Conservation (phyloP, 225 moss, liverwort and hornwort species). For the Marchantia paleacea region DNA sequence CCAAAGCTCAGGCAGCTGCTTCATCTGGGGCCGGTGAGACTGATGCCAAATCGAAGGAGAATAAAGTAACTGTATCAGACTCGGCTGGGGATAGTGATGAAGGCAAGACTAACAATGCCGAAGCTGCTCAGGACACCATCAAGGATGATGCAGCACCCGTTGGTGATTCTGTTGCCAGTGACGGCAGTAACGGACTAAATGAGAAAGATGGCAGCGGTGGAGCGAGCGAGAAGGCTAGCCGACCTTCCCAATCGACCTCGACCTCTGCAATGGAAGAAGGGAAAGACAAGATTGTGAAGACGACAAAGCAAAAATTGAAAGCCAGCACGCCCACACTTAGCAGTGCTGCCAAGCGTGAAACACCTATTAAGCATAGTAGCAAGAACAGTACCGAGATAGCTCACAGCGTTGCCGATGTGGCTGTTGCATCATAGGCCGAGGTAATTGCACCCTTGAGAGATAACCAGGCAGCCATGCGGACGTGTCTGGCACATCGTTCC, state of each 20-base stretch:
- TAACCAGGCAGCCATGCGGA: conserved; percentile 16
- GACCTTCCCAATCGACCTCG: conserved; percentile 29
- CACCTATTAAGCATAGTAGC: conserved; percentile 40
- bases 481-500: conserved; percentile 4
- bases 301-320: conserved; percentile 53
- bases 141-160: conserved; percentile 22
- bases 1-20: conserved; percentile 27
- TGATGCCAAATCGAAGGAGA: conserved; percentile 34
- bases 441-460: background rate
- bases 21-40: conserved; percentile 21
- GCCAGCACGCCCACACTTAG: conserved; percentile 42
- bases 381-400: conserved; percentile 42
- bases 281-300: conserved; percentile 60
- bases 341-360: conserved; percentile 45
- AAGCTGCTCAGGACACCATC: conserved; percentile 19
- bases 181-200: conserved; percentile 19
- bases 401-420: conserved; percentile 44
- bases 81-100: conserved; percentile 32
- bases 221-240: conserved; percentile 35
- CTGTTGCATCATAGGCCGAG: conserved; percentile 43
- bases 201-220: conserved; percentile 36
- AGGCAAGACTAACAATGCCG: conserved; percentile 18
- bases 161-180: conserved; percentile 21
- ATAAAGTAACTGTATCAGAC: background rate
- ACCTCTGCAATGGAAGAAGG: conserved; percentile 28